These are phyloP conservation scores for Polychaeton citri DNA, from an alignment of 2,329 filamentous ascomycete genomes.

Conservation along the genomic window DNA sequence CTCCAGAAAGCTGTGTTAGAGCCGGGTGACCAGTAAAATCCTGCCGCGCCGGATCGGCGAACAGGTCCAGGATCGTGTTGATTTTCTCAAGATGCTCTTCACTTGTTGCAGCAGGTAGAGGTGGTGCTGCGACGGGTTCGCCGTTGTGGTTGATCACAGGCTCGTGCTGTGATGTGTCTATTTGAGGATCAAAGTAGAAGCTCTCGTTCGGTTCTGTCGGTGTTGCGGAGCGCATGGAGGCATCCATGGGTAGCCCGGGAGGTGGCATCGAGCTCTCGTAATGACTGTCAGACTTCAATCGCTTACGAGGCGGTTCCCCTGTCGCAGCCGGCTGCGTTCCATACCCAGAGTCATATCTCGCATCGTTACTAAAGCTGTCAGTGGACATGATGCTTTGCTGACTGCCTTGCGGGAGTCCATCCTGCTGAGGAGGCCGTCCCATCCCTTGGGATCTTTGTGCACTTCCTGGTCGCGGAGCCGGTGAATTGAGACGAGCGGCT, in stretches of 20 bases:
- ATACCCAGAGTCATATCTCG: slow-evolving; percentile 53
- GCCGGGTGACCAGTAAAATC: slow-evolving; percentile 66
- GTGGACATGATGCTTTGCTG: slow-evolving; percentile 56
- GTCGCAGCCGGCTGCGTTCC: slow-evolving; percentile 39
- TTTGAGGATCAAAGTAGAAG: slow-evolving; percentile 47
- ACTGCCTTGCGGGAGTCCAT: slow-evolving; percentile 55
- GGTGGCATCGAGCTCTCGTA: slow-evolving; percentile 17
- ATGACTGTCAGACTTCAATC: slow-evolving; percentile 38
- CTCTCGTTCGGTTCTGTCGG: slow-evolving; percentile 72
- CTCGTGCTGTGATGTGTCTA: slow-evolving; percentile 10
- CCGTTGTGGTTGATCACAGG: slow-evolving; percentile 33
- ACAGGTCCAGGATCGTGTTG: slow-evolving; percentile 67
- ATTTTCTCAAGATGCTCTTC: slow-evolving; percentile 68
- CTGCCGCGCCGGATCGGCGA: slow-evolving; percentile 43
- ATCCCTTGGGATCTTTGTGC: slow-evolving; percentile 53
- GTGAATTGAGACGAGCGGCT: slow-evolving; percentile 75
- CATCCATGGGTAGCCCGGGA: slow-evolving; percentile 28
- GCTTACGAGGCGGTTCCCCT: slow-evolving; percentile 68
- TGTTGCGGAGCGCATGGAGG: slow-evolving; percentile 49
- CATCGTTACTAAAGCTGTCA: slow-evolving; percentile 15
- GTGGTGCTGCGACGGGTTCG: slow-evolving; percentile 47
- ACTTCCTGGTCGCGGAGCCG: slow-evolving; percentile 51
- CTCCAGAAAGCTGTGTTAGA: slow-evolving; percentile 58
- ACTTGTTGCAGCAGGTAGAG: slow-evolving; percentile 45
- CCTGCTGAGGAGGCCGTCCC: slow-evolving; percentile 59